Evolutionary conservation across 1,284 basidiomycete genomes (phyloP), one percentile per base, ranked within the genome.

Genomic region (Omphalotus olearius): DNA sequence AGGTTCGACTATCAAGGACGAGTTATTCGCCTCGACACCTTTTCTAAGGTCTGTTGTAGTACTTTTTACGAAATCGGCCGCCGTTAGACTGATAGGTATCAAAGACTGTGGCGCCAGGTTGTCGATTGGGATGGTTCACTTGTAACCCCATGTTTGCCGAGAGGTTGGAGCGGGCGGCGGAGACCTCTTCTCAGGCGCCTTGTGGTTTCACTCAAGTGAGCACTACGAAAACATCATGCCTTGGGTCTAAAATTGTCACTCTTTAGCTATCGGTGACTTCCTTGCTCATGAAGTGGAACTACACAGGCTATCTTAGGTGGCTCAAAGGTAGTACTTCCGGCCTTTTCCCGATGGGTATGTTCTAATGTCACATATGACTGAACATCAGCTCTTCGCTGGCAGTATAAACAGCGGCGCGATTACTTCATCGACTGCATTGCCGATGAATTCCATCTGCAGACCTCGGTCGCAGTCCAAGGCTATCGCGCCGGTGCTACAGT

Each of bases 101-200:
- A 5, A 51, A 83, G 85, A 88, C 83, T 1, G 79, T 91, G 48
- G 86, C 85, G 1, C 90, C 89, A 2, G 91, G 90, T 1, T 80
- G 79, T 49, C 80, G 90, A 5, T 68, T 92, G 10, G 90, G 91
- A 1, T 93, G 85, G 85, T 85, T 87, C 62, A 91, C 88, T 0
- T 85, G 81, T 62, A 82, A 79, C 60, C 78, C 83, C 6, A 26
- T 79, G 38, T 85, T 88, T 62, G 83, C 84, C 9, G 90, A 93
- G 62, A 75, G 86, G 23, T 65, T 93, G n/a, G 82, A 88, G 57
- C 75, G 89, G 43, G 79, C 82, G n/a, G 75, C 79, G 33, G 90
- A 94, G 70, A 81, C 78, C 0, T 75, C 78, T 13, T 82, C 87
- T 0, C 88, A 90, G 62, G 79, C 79, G 0, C 87, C 90, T 2